Percentiles rank a stretch among this genome's conserved stretches.
Evolutionary conservation across 1,284 basidiomycete species (phyloP).

Genomic region (Volvariella surrecta): DNA sequence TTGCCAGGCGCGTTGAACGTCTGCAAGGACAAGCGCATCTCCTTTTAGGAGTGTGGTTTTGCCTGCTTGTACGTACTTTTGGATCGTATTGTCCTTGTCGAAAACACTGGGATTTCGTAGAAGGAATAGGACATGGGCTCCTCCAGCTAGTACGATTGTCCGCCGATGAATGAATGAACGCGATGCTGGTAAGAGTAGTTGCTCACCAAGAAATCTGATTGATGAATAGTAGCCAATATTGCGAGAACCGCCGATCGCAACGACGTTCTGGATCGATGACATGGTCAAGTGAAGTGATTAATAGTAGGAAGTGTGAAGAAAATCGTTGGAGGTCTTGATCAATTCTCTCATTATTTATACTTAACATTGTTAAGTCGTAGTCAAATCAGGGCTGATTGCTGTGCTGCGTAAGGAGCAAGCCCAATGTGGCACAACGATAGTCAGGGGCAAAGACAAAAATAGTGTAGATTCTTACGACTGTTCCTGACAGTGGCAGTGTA

Average conservation of each 20-base stretch:
- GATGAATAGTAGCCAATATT: conserved; percentile 54
- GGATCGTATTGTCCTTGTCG: conserved; percentile 34
- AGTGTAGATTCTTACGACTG: too few relatives aligned
- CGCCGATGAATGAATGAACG: background rate
- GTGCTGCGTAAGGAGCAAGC: too few relatives aligned
- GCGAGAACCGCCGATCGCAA: conserved; percentile 45
- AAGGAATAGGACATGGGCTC: conserved; percentile 42
- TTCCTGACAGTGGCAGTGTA: too few relatives aligned
- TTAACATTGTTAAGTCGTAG: too few relatives aligned
- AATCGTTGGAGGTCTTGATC: too few relatives aligned
- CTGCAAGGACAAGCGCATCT: conserved; percentile 37
- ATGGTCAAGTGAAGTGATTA: background rate
- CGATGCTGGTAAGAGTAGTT: background rate
- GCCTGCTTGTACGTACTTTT: conserved; percentile 31
- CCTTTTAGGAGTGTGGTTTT: conserved; percentile 38
- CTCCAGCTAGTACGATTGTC: conserved; percentile 23
- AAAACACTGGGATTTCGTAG: conserved; percentile 35
- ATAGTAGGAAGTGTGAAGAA: background rate
- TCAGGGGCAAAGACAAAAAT: too few relatives aligned
- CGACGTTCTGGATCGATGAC: conserved; percentile 19
- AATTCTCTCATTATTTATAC: too few relatives aligned
- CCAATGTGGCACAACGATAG: too few relatives aligned
- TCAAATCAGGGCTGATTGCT: too few relatives aligned
- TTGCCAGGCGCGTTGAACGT: conserved; percentile 37
- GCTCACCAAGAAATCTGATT: conserved; percentile 40